A percentile compares a stretch with the other conserved stretches of the same genome.
These are phyloP conservation scores for Colletotrichum cereale DNA, from an alignment of 2,329 filamentous ascomycete species.

Conservation along the genomic window DNA sequence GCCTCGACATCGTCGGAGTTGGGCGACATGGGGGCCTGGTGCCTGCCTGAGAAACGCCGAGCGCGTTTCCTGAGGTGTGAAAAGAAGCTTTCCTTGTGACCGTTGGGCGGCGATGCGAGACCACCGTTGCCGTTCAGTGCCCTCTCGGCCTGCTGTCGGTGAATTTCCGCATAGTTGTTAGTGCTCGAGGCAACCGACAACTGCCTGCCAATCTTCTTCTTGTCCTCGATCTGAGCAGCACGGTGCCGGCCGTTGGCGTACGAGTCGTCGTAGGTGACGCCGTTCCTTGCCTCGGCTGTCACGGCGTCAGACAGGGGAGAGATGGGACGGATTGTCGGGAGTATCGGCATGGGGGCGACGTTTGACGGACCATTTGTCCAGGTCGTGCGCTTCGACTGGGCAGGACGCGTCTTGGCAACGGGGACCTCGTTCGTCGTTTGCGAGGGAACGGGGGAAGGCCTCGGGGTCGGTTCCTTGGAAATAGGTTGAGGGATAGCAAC, in stretches of 20 bases:
- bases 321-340: conserved; percentile 93
- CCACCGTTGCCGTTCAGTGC: conserved; percentile 86
- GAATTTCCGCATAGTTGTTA: conserved; percentile 91
- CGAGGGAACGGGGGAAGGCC: conserved; percentile 59
- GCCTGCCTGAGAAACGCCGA: conserved; percentile 89
- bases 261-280: conserved; percentile 64
- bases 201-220: conserved; percentile 96
- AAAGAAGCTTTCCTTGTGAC: conserved; percentile 96
- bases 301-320: conserved; percentile 97
- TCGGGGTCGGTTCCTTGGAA: conserved; percentile 61
- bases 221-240: conserved; percentile 59
- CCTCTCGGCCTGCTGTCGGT: conserved; percentile 91
- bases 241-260: conserved; percentile 53
- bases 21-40: conserved; percentile 84
- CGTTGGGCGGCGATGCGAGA: conserved; percentile 80
- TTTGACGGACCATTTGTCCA: conserved; percentile 89
- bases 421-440: conserved; percentile 56
- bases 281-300: conserved; percentile 84
- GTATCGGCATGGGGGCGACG: conserved; percentile 91
- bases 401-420: conserved; percentile 61
- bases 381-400: conserved; percentile 85
- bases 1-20: conserved; percentile 89
- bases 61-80: conserved; percentile 96
- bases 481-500: conserved; percentile 62
- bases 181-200: conserved; percentile 91